These are phyloP conservation scores for Sphenostylis stenocarpa DNA, from an alignment of 306 rosid species.

Conservation along the genomic window DNA sequence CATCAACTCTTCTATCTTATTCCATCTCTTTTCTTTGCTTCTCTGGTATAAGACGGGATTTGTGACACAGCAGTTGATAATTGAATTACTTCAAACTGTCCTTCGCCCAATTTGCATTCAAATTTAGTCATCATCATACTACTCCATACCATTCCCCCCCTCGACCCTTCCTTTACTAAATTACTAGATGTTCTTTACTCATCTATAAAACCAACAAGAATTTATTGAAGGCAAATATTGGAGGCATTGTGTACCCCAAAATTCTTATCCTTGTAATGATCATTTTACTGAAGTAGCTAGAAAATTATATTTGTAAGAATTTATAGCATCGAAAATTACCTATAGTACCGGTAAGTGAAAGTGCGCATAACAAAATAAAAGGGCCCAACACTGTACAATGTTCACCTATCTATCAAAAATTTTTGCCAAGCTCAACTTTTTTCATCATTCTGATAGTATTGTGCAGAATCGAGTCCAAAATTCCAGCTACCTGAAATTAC, in stretches of 20 bases:
- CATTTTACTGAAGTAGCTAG: slow-evolving; percentile 23
- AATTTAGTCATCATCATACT: background rate
- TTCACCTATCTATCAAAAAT: slow-evolving; percentile 58
- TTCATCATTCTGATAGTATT: slow-evolving; percentile 68
- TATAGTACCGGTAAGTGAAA: slow-evolving; percentile 4
- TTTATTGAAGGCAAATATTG: background rate
- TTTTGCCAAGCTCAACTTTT: slow-evolving; percentile 90
- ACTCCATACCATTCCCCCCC: background rate
- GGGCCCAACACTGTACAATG: slow-evolving; percentile 26
- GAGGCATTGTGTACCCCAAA: slow-evolving; percentile 3
- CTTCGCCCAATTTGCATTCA: background rate
- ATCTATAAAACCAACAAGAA: slow-evolving; percentile 10
- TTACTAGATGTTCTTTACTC: background rate
- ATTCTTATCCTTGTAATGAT: slow-evolving; percentile 12
- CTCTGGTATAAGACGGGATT: background rate
- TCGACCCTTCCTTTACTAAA: background rate
- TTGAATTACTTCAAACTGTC: no score
- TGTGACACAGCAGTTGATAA: background rate
- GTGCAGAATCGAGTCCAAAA: slow-evolving; percentile 86
- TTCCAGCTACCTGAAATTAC: slow-evolving; percentile 91
- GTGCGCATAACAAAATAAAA: slow-evolving; percentile 36
- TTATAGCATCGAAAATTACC: slow-evolving; percentile 14
- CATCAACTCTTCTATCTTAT: background rate
- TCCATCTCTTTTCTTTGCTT: background rate
- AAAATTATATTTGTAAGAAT: slow-evolving; percentile 32